Evolutionary conservation across 371 early-diverging fungal genomes (phyloP).

Genomic region (Haplosporangium sp.): DNA sequence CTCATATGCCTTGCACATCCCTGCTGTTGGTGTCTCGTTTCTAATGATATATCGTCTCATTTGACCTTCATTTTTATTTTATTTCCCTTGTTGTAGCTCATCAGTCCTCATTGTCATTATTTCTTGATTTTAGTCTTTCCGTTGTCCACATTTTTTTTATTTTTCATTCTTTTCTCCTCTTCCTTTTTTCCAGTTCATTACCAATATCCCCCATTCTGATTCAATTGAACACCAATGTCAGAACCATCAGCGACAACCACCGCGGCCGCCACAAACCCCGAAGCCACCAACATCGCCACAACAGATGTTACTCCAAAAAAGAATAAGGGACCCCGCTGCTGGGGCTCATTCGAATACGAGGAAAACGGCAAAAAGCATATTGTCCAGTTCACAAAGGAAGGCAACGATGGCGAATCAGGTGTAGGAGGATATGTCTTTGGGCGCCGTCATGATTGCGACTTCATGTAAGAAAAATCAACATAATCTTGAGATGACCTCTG

Average conservation of each 20-base stretch:
- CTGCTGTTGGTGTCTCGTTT: neutral
- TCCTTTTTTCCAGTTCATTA: neutral
- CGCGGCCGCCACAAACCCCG: neutral
- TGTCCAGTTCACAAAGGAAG: slow-evolving; percentile 39
- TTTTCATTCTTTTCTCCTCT: neutral
- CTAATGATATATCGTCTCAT: neutral
- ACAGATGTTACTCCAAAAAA: neutral
- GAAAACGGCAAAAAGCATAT: slow-evolving; percentile 34
- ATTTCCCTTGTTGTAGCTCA: neutral
- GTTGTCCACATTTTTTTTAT: neutral
- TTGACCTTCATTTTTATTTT: neutral
- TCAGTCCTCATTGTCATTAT: neutral
- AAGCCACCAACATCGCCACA: neutral
- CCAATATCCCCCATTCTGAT: neutral
- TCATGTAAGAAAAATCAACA: slow-evolving; percentile 57
- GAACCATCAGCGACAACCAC: neutral
- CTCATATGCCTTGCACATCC: neutral
- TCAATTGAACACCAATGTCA: neutral
- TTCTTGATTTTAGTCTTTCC: neutral
- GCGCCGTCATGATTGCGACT: slow-evolving; percentile 70
- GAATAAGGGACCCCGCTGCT: slow-evolving; percentile 21
- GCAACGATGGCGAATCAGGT: slow-evolving; percentile 46
- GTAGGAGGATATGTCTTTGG: slow-evolving; percentile 78
- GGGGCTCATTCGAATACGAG: slow-evolving; percentile 49
- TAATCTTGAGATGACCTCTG: too few relatives aligned